A percentile compares a stretch with the other conserved stretches of the same genome.
These are phyloP conservation scores for Rhytidhysteron rufulum DNA, from an alignment of 2,329 filamentous ascomycete genomes.

Conservation along the genomic window DNA sequence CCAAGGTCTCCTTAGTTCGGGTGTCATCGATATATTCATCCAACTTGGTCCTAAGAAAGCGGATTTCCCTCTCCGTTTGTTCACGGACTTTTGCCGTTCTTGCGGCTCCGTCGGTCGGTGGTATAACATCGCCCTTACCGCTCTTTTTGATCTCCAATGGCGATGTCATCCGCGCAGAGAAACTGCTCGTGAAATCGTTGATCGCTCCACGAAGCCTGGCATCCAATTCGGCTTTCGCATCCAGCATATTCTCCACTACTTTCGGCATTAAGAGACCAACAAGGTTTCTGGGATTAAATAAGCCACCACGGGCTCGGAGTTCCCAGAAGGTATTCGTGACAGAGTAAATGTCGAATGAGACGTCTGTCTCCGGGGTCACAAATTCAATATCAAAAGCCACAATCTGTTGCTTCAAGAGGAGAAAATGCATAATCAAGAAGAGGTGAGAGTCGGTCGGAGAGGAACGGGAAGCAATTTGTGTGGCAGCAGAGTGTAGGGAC, in stretches of 20 bases:
- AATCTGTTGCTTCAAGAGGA: conserved; percentile 93
- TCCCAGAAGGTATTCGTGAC: conserved; percentile 66
- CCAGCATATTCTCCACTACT: conserved; percentile 68
- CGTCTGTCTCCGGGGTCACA: conserved; percentile 55
- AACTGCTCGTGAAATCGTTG: conserved; percentile 61
- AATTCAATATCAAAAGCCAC: conserved; percentile 91
- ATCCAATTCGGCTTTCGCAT: conserved; percentile 66
- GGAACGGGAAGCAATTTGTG: conserved; percentile 63
- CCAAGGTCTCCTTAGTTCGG: conserved; percentile 63
- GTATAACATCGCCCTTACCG: conserved; percentile 16
- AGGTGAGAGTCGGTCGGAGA: conserved; percentile 72
- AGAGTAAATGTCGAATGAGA: conserved; percentile 64
- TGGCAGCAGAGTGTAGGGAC: conserved; percentile 74
- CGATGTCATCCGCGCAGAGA: conserved; percentile 55
- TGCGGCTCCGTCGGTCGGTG: conserved; percentile 21
- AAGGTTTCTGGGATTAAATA: conserved; percentile 63
- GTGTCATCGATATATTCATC: conserved; percentile 62
- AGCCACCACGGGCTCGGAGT: conserved; percentile 59
- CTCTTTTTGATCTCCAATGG: conserved; percentile 33
- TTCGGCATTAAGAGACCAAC: conserved; percentile 59
- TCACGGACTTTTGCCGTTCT: conserved; percentile 46
- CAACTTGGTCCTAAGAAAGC: conserved; percentile 52
- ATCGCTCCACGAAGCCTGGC: conserved; percentile 60
- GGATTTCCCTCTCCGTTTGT: conserved; percentile 56
- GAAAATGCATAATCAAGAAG: conserved; percentile 91